Base-by-base conservation (phyloP, 345 rosid species). In the Psidium friedrichsthalianum region DNA sequence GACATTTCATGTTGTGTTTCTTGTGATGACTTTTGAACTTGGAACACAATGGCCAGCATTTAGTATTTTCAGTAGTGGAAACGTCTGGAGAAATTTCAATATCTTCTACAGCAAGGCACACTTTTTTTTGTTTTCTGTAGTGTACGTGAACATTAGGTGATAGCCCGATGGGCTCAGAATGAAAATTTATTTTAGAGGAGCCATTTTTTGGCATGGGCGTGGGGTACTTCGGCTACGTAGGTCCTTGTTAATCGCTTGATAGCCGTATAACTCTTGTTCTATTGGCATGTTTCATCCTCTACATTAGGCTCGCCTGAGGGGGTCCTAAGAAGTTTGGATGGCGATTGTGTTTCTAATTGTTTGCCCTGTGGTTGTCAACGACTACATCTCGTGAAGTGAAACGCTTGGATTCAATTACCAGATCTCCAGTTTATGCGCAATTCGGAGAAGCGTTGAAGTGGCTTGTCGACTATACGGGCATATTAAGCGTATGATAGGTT, bases 401-500 rank as follows among this genome's bases (percentile, higher is more conserved):
- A 89, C 98, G 99, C 86, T 84, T 97, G 87, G 99, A 94, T 90
- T 96, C 99, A 13, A 85, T 97, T 80, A 94, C 95, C 55, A 91
- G 98, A 90, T 96, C 98, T 42, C 99, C 98, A 87, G 90, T 97
- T 55, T 96, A 97, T 92, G 98, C 98, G 51, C 99, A 95, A 86
- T 93, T 96, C 85, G 98, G 99, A 83, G 99, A 97, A 93, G 99
- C 99, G 40, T 82, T 97, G 89, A 96, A 94, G n/a, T 88, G 99
- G 99, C 86, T 83, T 97, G 86, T 91, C 98, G 44, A 92, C 91
- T 88, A 96, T 96, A 84, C 96, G 98, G 78, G 99, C 99, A 55
- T 97, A 94, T 88, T 93, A 95, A 93, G 98, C 98, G 61, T 95
- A 97, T 88, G 98, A 95, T 36, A 88, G 95, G 83, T 91, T 97